Percentiles rank a stretch among this genome's conserved stretches.
Evolutionary conservation across 2,329 filamentous ascomycete species (phyloP).

Genomic region (Stachybotrys elegans): DNA sequence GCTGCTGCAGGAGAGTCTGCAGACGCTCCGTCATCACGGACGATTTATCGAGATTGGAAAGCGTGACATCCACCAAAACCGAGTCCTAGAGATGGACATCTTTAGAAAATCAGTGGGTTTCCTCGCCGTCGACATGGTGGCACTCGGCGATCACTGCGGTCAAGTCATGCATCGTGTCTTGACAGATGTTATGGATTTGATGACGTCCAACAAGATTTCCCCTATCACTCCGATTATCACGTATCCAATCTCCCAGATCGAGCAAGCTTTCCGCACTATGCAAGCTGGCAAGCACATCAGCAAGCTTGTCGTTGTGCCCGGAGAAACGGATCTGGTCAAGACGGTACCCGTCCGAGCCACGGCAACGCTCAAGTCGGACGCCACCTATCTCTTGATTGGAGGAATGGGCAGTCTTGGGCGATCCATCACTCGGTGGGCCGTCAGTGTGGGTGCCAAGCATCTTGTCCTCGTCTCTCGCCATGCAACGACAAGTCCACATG

Average conservation of each 20-base stretch:
- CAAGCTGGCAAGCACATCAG: background rate
- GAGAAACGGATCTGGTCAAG: background rate
- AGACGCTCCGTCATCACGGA: slow-evolving; percentile 38
- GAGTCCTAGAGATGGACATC: slow-evolving; percentile 24
- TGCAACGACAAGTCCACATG: background rate
- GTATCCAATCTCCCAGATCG: background rate
- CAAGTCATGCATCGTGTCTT: background rate
- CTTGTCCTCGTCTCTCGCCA: slow-evolving; percentile 28
- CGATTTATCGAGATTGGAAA: slow-evolving; percentile 41
- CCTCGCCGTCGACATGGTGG: slow-evolving; percentile 32
- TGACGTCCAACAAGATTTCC: background rate
- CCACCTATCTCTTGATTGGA: slow-evolving; percentile 14
- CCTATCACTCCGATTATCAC: background rate
- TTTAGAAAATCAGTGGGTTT: slow-evolving; percentile 35
- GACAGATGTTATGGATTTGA: background rate
- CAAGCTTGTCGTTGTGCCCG: background rate
- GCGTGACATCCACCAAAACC: slow-evolving; percentile 30
- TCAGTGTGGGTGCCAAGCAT: slow-evolving; percentile 27
- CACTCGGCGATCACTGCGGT: background rate
- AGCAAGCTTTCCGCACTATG: background rate
- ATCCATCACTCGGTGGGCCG: slow-evolving; percentile 29
- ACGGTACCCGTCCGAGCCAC: background rate
- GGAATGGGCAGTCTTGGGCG: slow-evolving; percentile 36
- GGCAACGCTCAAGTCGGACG: background rate
- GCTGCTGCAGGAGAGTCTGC: slow-evolving; percentile 34